Evolutionary conservation across 768 basidiomycete genomes (phyloP).

Genomic region (Suillus subluteus): DNA sequence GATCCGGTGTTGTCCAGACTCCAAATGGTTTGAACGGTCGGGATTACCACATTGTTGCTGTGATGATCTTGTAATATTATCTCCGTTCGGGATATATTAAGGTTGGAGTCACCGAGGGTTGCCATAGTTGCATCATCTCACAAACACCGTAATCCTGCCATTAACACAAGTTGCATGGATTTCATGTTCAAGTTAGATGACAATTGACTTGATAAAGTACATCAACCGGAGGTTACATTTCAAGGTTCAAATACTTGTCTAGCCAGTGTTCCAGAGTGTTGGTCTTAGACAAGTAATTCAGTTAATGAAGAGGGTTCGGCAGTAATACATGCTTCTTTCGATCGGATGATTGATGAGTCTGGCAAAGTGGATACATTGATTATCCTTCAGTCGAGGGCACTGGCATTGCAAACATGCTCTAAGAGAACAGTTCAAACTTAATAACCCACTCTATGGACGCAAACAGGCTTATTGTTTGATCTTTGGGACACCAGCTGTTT

Average conservation of each 20-base stretch:
- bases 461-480: background rate
- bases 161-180: background rate
- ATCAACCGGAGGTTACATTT: background rate
- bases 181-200: background rate
- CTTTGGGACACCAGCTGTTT: background rate
- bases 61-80: background rate
- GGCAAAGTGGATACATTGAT: background rate
- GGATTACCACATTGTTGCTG: background rate
- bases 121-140: background rate
- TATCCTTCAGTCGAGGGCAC: background rate
- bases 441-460: background rate
- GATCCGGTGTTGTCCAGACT: background rate
- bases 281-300: background rate
- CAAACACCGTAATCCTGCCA: background rate
- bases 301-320: background rate
- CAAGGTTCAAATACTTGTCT: conserved; percentile 1
- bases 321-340: background rate
- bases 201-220: background rate
- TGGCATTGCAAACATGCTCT: background rate
- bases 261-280: background rate
- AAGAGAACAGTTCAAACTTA: background rate
- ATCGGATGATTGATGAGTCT: background rate
- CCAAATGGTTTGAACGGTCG: background rate
- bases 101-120: background rate
- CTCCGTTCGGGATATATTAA: background rate